Evolutionary conservation across 352 stramenopile species (phyloP).

Genomic region (Pythium pectinolyticum): DNA sequence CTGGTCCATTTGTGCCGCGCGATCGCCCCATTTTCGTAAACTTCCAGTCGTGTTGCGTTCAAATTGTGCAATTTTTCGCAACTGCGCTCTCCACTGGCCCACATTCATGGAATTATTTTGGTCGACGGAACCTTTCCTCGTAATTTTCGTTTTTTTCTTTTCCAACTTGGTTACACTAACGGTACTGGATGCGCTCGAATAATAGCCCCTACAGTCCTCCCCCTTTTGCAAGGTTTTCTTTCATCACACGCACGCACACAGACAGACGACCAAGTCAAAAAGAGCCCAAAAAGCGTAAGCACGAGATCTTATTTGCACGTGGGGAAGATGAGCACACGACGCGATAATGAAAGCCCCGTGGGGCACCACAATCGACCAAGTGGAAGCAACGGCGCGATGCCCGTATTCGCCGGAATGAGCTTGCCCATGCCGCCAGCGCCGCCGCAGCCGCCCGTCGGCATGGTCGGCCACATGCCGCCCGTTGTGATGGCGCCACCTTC

Average conservation of each 20-base stretch:
- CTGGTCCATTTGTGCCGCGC: conserved; percentile 24
- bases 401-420: background rate
- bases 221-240: background rate
- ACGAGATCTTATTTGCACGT: background rate
- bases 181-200: background rate
- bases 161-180: too few relatives aligned
- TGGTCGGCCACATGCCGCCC: conserved; percentile 29
- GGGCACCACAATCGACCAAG: conserved; percentile 20
- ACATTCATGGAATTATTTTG: conserved; percentile 12
- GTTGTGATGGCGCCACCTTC: conserved; percentile 25
- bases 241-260: background rate
- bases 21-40: conserved; percentile 36
- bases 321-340: conserved; percentile 22
- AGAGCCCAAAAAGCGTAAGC: background rate
- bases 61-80: conserved; percentile 32
- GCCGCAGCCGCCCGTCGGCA: conserved; percentile 16
- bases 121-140: conserved; percentile 18
- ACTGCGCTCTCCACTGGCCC: background rate
- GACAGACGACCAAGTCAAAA: background rate
- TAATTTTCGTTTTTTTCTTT: too few relatives aligned
- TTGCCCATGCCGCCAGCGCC: conserved; percentile 18
- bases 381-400: conserved; percentile 9
- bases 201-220: background rate
- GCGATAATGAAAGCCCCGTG: conserved; percentile 26
- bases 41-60: conserved; percentile 9